These are phyloP conservation scores for Coemansia furcata DNA, from an alignment of 192 early-diverging fungal genomes.

Conservation along the genomic window DNA sequence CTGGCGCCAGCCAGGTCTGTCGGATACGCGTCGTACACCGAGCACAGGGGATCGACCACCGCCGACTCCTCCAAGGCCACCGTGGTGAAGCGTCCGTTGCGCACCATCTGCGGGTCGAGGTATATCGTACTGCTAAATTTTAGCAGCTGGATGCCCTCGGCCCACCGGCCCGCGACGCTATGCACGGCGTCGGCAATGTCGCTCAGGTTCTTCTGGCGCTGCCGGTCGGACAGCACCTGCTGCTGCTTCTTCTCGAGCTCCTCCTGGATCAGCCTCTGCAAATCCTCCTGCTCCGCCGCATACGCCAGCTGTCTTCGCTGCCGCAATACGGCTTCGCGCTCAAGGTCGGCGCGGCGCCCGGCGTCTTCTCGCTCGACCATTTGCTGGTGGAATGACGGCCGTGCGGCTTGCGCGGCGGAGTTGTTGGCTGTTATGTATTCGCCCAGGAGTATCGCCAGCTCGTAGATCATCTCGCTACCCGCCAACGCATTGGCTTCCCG, in stretches of 20 bases:
- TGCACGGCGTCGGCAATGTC: constrained; percentile 40
- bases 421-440: constrained; percentile 62
- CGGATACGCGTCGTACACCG: constrained; percentile 48
- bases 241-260: constrained; percentile 50
- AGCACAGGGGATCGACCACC: constrained; percentile 21
- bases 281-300: constrained; percentile 25
- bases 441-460: constrained; percentile 56
- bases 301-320: constrained; percentile 12
- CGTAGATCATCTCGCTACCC: constrained; percentile 69
- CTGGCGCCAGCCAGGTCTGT: constrained; percentile 38
- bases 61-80: constrained; percentile 44
- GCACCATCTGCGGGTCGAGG: constrained; percentile 17
- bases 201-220: constrained; percentile 21
- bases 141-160: constrained; percentile 45
- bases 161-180: constrained; percentile 39
- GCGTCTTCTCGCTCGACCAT: constrained; percentile 46
- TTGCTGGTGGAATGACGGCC: constrained; percentile 48
- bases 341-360: constrained; percentile 17
- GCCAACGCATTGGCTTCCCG: constrained; percentile 37
- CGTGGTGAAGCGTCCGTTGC: constrained; percentile 29
- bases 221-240: constrained; percentile 35
- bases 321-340: constrained; percentile 22
- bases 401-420: constrained; percentile 52
- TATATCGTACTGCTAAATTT: constrained; percentile 17
- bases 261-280: constrained; percentile 38